Percentiles rank a stretch among this genome's conserved stretches.
phyloP scores from a whole-genome alignment of 148 eudicot genomes.

The Fagopyrum homotropicum region DNA sequence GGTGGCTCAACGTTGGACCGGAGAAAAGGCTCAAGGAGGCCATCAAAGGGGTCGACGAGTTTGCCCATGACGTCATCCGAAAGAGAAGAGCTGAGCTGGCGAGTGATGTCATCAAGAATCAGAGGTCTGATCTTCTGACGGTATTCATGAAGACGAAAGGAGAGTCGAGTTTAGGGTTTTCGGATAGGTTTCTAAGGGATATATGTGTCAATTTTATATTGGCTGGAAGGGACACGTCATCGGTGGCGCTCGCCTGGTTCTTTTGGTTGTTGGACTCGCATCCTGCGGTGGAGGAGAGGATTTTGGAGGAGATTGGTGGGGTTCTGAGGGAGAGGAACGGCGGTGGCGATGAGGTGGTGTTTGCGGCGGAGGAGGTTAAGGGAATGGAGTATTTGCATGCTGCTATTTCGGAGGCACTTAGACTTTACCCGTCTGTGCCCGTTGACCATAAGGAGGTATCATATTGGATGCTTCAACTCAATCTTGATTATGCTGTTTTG shows the following conservation, averaged over 20 bases:
- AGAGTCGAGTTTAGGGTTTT: constrained; percentile 50
- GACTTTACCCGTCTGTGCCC: constrained; percentile 93
- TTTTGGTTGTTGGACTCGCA: constrained; percentile 67
- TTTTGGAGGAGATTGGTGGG: constrained; percentile 45
- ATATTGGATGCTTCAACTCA: no score
- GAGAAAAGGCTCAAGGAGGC: constrained; percentile 50
- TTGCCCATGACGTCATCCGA: constrained; percentile 61
- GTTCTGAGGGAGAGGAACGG: constrained; percentile 32
- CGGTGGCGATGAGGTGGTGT: constrained; percentile 16
- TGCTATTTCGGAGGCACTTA: constrained; percentile 84
- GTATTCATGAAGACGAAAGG: constrained; percentile 29
- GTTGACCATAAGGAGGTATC: constrained; percentile 92
- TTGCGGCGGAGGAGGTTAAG: constrained; percentile 76
- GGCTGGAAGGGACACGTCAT: constrained; percentile 86
- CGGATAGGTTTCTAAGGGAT: constrained; percentile 69
- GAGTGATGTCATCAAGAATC: neutral
- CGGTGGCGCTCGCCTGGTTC: constrained; percentile 86
- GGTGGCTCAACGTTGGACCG: constrained; percentile 41
- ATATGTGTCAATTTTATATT: constrained; percentile 78
- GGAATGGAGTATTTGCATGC: constrained; percentile 92
- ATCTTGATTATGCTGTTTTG: no score
- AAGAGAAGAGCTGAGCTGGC: constrained; percentile 62
- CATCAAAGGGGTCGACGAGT: constrained; percentile 48
- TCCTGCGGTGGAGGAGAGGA: constrained; percentile 54
- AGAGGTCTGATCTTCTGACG: constrained; percentile 11